Evolutionary conservation across 208 protist species (phyloP), one percentile per base, ranked within the genome.

Genomic region (Wallacemonas sp.): DNA sequence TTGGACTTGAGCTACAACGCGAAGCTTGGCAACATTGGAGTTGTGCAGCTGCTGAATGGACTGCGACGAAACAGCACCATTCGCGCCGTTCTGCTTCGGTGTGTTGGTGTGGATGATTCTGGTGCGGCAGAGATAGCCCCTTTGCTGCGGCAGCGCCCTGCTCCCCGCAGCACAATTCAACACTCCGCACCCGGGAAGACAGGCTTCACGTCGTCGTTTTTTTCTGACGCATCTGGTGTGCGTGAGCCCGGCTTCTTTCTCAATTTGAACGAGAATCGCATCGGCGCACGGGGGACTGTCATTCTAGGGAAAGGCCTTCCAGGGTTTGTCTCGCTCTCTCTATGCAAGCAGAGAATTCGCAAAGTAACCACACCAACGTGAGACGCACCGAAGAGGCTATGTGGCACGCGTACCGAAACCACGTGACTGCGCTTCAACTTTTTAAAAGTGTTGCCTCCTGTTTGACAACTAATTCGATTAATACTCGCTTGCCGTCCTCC

Each of bases 1-100:
- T 56, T 96, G 30, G 85, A 94, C 61, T 69, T 96, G n/a, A 96
- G 90, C 62, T 96, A 93, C 65, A 96, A 96, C 71, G 58, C 70
- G 11, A 55, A 63, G 17, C 63, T 96, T 4, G 85, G 87, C 28
- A 93, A 96, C 68, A 55, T 41, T 24, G 90, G 87, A 4, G 85
- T 74, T 4, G 11, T 86, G n/a, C 67, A 86, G 54, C 62, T 93
- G 8, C 65, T 94, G 53, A 14, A 54, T 11, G 59, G 71, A 1
- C 39, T 88, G 47, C 66, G 41, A 47, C 49, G 59, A 1, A 84
- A 82, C 55, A 34, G 30, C 34, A 68, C 59, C 12, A 82, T 96
- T 42, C 77, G 83, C 9, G 85, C 90, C 8, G 66, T 96, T n/a
- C 42, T 87, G 30, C 67, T 96, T 14, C 82, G 80, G 36, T 71